Base-by-base conservation (phyloP, 192 early-diverging fungal genomes). In the Helicostylum pulchrum region DNA sequence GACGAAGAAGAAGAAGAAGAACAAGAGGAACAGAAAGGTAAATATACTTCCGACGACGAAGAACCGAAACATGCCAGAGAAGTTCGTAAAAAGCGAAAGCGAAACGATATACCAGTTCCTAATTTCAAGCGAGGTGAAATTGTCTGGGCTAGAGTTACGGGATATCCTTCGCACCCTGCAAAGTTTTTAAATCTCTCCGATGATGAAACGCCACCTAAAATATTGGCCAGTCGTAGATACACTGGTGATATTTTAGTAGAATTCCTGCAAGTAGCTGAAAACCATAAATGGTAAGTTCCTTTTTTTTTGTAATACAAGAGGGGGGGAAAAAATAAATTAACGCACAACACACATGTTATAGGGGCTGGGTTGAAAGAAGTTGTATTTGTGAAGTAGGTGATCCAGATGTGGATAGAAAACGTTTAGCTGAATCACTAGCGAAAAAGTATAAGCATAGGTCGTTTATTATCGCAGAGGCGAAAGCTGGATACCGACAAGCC, bases 61-160 rank as follows among this genome's bases (percentile, higher is more conserved):
- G 2, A 26, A 48, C 9, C 31, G 7, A 31, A 43, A 48, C 12
- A 43, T 48, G 8, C 43, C 6, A 30, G 32, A 15, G 7, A 31
- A 31, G 8, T 7, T 15, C 3, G 43, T 11, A 14, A 21, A 58
- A 44, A 15, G 26, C 23, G 45, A 58, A 44, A 15, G 26, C 23
- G 45, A 48, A 26, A 61, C 12, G 58, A 32, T 15, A 47, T 20
- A 48, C 10, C 6, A 0, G 26, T 48, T 21, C 8, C 14, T 21
- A 26, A 21, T 14, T 48, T 48, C 3, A 26, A 48, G 19, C 45
- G 43, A 61, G 61, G 54, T 4, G 34, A 67, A 46, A 53, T 83
- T 20, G 78, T 83, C 3, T 83, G 81, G 81, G 78, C 81, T 14
- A 76, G 75, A 49, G 74, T 80, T 62, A 64, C 64, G 32, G 77